These are phyloP conservation scores for Colletotrichum caudatum DNA, from an alignment of 2,329 filamentous ascomycete genomes.

Conservation along the genomic window DNA sequence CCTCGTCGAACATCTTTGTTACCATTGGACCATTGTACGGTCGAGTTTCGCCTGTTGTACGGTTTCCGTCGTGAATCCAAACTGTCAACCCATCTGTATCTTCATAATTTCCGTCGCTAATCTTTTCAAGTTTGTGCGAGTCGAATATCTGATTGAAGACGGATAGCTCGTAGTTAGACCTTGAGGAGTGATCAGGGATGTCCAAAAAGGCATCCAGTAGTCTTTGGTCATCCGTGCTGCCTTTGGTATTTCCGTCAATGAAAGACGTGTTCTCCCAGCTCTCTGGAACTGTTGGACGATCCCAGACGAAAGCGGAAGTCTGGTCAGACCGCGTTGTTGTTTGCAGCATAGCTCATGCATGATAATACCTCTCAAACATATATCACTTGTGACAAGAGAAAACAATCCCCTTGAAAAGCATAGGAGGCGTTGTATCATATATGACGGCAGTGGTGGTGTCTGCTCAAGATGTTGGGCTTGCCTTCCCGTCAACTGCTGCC, in stretches of 20 bases:
- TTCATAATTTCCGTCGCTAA: not conserved
- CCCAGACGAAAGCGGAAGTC: not conserved
- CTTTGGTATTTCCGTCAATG: not conserved
- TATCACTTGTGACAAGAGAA: not conserved
- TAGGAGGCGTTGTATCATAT: no score
- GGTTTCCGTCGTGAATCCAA: not conserved
- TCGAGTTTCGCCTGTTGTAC: not conserved
- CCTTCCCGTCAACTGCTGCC: not conserved
- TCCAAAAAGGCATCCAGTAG: not conserved
- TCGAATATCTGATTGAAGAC: not conserved
- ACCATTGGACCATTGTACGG: not conserved
- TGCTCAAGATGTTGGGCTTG: not conserved
- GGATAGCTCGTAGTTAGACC: not conserved
- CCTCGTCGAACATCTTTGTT: not conserved
- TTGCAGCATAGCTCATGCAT: not conserved
- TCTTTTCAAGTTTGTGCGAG: not conserved
- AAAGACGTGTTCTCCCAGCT: not conserved
- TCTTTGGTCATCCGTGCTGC: fast-evolving
- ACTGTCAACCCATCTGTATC: not conserved
- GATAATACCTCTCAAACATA: no score
- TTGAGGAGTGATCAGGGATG: not conserved
- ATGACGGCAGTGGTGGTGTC: no score
- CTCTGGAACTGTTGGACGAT: not conserved
- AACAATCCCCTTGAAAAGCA: no score
- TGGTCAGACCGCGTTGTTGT: not conserved